Evolutionary conservation across 345 rosid genomes (phyloP), one percentile per base, ranked within the genome.

Genomic region (Brassica cretica): DNA sequence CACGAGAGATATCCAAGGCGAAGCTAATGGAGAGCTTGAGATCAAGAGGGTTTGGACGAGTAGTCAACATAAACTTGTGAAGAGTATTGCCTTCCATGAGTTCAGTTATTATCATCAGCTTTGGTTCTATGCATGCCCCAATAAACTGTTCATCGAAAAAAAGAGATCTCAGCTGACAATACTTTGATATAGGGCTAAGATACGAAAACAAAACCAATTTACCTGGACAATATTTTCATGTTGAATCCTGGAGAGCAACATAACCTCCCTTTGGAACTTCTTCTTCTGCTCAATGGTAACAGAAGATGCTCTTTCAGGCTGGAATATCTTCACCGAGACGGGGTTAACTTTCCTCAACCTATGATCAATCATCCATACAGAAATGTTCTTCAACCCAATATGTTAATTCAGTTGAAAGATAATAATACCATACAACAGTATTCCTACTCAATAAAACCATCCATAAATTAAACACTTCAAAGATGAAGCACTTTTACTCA

Each of bases 151-250:
- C 69, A 78, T 32, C 5, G 32, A 14, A 64, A 49, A 32, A n/a
- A 14, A 14, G 71, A 0, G 10, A 62, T 33, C 21, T 76, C 64
- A 72, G 72, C 70, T 68, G 41, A 74, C 46, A n/a, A 46, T 15
- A 73, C 24, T 30, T 2, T 49, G 56, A 8, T 7, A 51, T 35
- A 1, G n/a, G 3, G 56, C 56, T 51, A 64, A 27, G 24, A 55
- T 21, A 35, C 37, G 30, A 27, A 27, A 27, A 27, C 30, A 27
- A 21, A 21, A 0, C 0, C 30, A 27, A 27, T 27, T n/a, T 77
- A 90, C 93, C 91, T 86, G 86, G 41, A 91, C 86, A 70, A 91
- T 72, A 33, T 88, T 91, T 64, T 81, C 85, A 76, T 91, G 96
- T 33, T 79, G 67, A 72, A 74, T 65, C 78, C 74, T 88, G 30